Base-by-base conservation (phyloP, 2,329 filamentous ascomycete species). In the Stagonosporopsis tanaceti region DNA sequence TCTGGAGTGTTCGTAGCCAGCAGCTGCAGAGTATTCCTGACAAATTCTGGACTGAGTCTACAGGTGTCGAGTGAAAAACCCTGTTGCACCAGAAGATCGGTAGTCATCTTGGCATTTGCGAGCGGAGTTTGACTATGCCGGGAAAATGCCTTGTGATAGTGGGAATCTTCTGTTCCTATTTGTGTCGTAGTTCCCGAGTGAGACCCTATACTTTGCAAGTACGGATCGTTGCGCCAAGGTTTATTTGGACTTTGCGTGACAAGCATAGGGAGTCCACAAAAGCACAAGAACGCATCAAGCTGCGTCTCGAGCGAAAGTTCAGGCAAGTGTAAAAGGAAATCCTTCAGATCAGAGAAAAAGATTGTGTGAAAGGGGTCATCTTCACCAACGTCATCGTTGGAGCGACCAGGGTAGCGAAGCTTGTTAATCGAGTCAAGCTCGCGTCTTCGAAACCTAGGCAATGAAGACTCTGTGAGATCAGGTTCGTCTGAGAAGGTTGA, bases 301-400 rank as follows among this genome's bases (percentile, higher is more conserved):
- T 96, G 74, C 27, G 82, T 72, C 9, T 74, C 67, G 7, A 72
- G 75, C 1, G 85, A 69, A 2, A 70, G 44, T 58, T 57, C 53
- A 81, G 64, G 25, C 70, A 70, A 5, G 51, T 78, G 67, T 30
- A 87, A 78, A 2, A 96, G 70, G 27, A 90, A 81, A 0, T 85
- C 81, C 60, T 86, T 79, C 20, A 97, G 80, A 71, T 98, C 95
- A 0, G 87, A 85, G 65, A 88, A 93, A 69, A 97, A 85, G 42
- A 97, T 85, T 3, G 95, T 86, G 34, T 93, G 85, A 64, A 90
- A 96, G 0, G 92, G 90, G 68, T 97, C 94, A 57, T 93, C 89
- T 62, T 92, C 89, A 15, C 84, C 85, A 2, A 86, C 83, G 25
- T 92, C 87, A 71, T 97, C 92, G 59, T 90, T 80, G 0, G 89